Evolutionary conservation across 2,329 filamentous ascomycete species (phyloP).

Genomic region (Aspergillus sp.): DNA sequence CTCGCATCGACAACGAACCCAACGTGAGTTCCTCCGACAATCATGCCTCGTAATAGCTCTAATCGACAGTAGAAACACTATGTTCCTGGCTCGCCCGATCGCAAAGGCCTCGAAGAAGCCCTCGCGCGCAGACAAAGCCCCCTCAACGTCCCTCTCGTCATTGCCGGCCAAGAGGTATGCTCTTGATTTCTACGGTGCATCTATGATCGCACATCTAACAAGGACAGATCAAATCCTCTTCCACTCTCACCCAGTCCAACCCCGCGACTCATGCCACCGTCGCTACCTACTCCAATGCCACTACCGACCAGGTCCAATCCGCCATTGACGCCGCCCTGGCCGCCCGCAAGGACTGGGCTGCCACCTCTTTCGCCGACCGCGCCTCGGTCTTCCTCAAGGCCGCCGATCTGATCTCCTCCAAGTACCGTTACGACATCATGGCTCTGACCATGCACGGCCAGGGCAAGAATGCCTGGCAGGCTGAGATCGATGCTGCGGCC

Average conservation of each 20-base stretch:
- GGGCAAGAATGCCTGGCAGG: conserved; percentile 98
- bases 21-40: conserved; percentile 64
- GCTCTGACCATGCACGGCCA: conserved; percentile 93
- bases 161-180: conserved; percentile 74
- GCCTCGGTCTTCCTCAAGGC: conserved; percentile 95
- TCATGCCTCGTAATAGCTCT: no score
- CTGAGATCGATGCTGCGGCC: conserved; percentile 94
- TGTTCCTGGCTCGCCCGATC: conserved; percentile 74
- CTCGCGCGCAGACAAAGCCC: conserved; percentile 67
- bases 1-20: conserved; percentile 86
- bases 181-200: conserved; percentile 18
- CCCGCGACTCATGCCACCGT: conserved; percentile 77
- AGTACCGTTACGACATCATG: conserved; percentile 97
- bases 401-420: conserved; percentile 81
- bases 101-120: conserved; percentile 71
- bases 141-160: conserved; percentile 75
- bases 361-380: conserved; percentile 81
- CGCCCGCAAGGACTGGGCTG: conserved; percentile 85
- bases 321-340: conserved; percentile 82
- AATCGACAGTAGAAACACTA: conserved; percentile 62
- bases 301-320: conserved; percentile 67
- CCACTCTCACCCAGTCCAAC: conserved; percentile 64
- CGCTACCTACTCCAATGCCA: conserved; percentile 82
- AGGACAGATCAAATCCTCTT: conserved; percentile 29
- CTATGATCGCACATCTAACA: not conserved